Base-by-base conservation (phyloP, 1,139 yeast genomes). In the Kazachstania sp. region DNA sequence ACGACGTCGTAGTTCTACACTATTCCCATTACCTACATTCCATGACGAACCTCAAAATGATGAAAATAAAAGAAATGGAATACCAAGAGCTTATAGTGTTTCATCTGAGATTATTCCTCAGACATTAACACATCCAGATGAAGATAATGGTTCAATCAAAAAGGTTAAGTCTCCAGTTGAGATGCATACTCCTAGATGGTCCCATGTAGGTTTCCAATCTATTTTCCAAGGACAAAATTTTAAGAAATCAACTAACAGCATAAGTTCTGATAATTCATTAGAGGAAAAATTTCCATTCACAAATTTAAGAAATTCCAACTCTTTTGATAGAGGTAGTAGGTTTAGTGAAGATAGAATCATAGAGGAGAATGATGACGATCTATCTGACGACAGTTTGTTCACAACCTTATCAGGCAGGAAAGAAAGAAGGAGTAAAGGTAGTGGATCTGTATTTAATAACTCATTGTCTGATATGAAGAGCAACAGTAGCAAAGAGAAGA, bases 131-230 rank as follows among this genome's bases (percentile, higher is more conserved):
- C 37, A 47, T n/a, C 50, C 47, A 26, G 49, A 45, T 19, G 50
- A 49, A 23, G 49, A 51, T 47, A 1, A 18, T 44, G 1, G 49
- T 45, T 39, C 44, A 49, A 4, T 41, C 43, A 16, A 51, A 36
- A 45, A 46, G 37, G 32, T 51, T 20, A 37, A 46, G 34, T 26
- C 56, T n/a, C 48, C 50, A 20, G 37, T 43, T 9, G 51, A 46
- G 23, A 28, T 36, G n/a, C 39, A 32, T 36, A 30, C 54, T 8
- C 65, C 64, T 8, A 55, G 53, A 32, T 54, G 65, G 54, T 58
- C 66, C 2, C 59, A 56, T 32, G 64, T 64, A n/a, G 68, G 67
- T 3, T 63, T 64, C 39, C 67, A 61, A 42, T 64, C 68, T 1
- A 62, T 64, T 16, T 60, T 59, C 28, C 58, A 58, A 41, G 51